Evolutionary conservation across 2,329 filamentous ascomycete species (phyloP).

Genomic region (Fusarium sp.): DNA sequence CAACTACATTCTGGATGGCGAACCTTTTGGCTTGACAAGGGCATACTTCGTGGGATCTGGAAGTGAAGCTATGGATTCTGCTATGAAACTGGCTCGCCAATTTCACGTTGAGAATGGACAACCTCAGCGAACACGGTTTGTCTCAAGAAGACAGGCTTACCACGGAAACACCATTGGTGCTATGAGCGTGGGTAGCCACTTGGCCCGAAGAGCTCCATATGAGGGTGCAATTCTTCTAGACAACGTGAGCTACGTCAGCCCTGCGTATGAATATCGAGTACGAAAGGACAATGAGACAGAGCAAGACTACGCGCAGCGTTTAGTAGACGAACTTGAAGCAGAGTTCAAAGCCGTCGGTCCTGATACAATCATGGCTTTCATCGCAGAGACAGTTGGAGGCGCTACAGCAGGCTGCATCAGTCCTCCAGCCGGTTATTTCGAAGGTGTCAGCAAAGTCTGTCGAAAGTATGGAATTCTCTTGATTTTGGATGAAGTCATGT

Average conservation of each 20-base stretch:
- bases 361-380: conserved; percentile 75
- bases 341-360: conserved; percentile 74
- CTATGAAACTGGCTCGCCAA: conserved; percentile 61
- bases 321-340: conserved; percentile 73
- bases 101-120: conserved; percentile 57
- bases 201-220: conserved; percentile 69
- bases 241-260: conserved; percentile 70
- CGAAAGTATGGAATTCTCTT: conserved; percentile 77
- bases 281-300: conserved; percentile 63
- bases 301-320: conserved; percentile 67
- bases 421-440: conserved; percentile 74
- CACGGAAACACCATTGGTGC: conserved; percentile 70
- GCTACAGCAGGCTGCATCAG: conserved; percentile 75
- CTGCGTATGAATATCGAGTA: conserved; percentile 74
- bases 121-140: conserved; percentile 52
- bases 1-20: conserved; percentile 53
- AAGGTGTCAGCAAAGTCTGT: conserved; percentile 75
- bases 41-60: conserved; percentile 51
- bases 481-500: conserved; percentile 85
- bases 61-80: conserved; percentile 58
- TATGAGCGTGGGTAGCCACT: conserved; percentile 72
- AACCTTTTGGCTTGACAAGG: conserved; percentile 50
- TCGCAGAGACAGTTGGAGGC: conserved; percentile 79
- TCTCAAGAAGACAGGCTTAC: conserved; percentile 57
- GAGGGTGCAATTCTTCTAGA: conserved; percentile 50